Conservation (phyloP, 2,329 filamentous ascomycete species). For the Botrytis cinerea region DNA sequence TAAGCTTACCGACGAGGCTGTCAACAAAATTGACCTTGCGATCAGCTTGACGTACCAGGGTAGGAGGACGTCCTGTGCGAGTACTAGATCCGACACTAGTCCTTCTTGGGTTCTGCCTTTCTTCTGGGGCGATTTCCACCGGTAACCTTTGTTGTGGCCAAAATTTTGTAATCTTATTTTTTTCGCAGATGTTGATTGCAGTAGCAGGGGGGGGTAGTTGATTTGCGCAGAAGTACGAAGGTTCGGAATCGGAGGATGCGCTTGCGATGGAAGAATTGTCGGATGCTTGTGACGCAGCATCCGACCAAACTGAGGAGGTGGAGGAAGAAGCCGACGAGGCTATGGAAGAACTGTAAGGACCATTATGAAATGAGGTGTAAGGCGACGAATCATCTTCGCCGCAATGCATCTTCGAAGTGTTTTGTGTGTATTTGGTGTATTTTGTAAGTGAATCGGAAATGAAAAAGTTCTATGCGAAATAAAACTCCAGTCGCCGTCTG, state of each 20-base stretch:
- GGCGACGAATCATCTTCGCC: conserved; percentile 55
- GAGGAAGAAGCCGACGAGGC: conserved; percentile 76
- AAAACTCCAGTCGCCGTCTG: conserved; percentile 58
- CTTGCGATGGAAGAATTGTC: conserved; percentile 66
- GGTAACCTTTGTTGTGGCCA: conserved; percentile 42
- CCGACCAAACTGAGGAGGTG: conserved; percentile 76
- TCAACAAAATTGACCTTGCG: conserved; percentile 95
- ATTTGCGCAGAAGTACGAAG: conserved; percentile 46
- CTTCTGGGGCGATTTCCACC: conserved; percentile 57
- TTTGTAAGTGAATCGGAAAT: conserved; percentile 2
- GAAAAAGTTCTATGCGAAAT: conserved; percentile 30
- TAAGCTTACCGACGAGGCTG: conserved; percentile 88
- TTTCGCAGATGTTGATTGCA: conserved; percentile 40
- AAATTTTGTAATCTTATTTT: conserved; percentile 37
- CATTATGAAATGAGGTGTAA: conserved; percentile 53
- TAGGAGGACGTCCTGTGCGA: conserved; percentile 66
- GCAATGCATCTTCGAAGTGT: conserved; percentile 58
- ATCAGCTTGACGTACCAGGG: conserved; percentile 82
- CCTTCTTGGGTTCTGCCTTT: conserved; percentile 65
- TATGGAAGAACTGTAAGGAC: conserved; percentile 69
- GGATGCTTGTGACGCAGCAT: conserved; percentile 68
- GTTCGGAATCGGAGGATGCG: conserved; percentile 54
- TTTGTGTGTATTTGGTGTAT: conserved; percentile 45
- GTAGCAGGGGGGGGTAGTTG: conserved; percentile 41
- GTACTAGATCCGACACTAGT: conserved; percentile 56